Evolutionary conservation across 2,329 filamentous ascomycete genomes (phyloP).

Genomic region (Cladophialophora carrionii): DNA sequence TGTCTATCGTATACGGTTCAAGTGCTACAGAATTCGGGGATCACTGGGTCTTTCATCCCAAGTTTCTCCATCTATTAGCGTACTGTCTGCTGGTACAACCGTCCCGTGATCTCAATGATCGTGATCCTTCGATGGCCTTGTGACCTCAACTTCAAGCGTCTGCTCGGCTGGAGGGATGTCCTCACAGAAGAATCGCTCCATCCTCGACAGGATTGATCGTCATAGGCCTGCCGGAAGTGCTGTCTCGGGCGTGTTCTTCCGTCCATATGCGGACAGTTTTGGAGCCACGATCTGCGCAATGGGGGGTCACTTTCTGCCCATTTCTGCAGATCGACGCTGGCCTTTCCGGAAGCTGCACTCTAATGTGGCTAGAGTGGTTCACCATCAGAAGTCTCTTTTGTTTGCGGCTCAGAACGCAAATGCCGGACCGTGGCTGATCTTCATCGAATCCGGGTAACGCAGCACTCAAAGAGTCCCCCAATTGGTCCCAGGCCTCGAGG

Average conservation of each 20-base stretch:
- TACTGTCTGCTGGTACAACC: not conserved
- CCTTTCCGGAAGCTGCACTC: not conserved
- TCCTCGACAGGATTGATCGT: not conserved
- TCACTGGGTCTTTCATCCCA: not conserved
- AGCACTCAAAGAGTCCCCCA: constrained; percentile 6
- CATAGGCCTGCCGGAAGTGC: not conserved
- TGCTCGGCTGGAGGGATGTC: not conserved
- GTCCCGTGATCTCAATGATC: not conserved
- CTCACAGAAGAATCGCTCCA: not conserved
- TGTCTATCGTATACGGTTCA: not conserved
- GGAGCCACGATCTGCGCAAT: not conserved
- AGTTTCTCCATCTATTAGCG: not conserved
- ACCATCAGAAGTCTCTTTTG: constrained; percentile 1
- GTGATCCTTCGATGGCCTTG: not conserved
- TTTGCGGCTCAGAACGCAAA: constrained; percentile 2
- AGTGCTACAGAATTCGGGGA: not conserved
- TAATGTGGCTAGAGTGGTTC: not conserved
- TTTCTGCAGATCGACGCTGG: not conserved
- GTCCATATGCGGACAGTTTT: constrained; percentile 10
- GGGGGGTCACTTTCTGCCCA: not conserved
- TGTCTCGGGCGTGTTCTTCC: constrained; percentile 12
- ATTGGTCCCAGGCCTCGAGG: not conserved
- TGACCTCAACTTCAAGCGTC: not conserved
- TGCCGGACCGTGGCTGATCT: constrained; percentile 12
- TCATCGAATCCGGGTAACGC: not conserved